A percentile compares a stretch with the other conserved stretches of the same genome.
These are phyloP conservation scores for Colletotrichum tropicale DNA, from an alignment of 2,329 filamentous ascomycete genomes.

Conservation along the genomic window DNA sequence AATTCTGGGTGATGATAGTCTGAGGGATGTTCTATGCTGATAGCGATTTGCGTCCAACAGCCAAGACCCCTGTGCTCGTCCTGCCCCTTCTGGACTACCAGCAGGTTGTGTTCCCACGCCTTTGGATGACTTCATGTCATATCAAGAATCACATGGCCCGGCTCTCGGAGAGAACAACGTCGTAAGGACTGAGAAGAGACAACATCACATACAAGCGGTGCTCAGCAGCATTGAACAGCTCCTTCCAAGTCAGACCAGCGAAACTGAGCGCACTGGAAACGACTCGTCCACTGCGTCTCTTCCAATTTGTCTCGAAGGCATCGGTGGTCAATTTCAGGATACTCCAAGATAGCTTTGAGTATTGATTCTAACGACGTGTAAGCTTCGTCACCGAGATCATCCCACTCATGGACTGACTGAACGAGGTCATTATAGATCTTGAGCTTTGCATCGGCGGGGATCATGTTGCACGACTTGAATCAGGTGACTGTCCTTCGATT, in stretches of 20 bases:
- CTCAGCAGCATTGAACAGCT: neutral
- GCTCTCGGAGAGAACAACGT: neutral
- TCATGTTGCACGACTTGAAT: no score
- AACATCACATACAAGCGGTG: neutral
- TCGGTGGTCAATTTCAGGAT: fast-evolving
- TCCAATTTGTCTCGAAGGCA: neutral
- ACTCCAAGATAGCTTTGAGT: fast-evolving
- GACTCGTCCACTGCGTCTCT: neutral
- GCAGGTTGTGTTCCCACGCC: neutral
- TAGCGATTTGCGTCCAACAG: neutral
- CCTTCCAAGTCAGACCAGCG: neutral
- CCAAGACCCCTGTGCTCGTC: neutral
- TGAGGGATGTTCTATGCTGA: neutral
- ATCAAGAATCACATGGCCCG: neutral
- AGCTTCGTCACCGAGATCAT: neutral
- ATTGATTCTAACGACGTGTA: fast-evolving
- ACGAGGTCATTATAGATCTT: neutral
- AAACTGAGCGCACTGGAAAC: neutral
- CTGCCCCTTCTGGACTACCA: neutral
- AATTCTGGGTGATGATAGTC: neutral
- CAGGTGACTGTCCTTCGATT: neutral
- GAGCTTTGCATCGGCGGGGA: neutral
- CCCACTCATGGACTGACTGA: neutral
- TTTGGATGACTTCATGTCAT: neutral
- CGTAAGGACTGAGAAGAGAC: neutral